Conservation (phyloP, 345 rosid species). For the Trapa incisa region DNA sequence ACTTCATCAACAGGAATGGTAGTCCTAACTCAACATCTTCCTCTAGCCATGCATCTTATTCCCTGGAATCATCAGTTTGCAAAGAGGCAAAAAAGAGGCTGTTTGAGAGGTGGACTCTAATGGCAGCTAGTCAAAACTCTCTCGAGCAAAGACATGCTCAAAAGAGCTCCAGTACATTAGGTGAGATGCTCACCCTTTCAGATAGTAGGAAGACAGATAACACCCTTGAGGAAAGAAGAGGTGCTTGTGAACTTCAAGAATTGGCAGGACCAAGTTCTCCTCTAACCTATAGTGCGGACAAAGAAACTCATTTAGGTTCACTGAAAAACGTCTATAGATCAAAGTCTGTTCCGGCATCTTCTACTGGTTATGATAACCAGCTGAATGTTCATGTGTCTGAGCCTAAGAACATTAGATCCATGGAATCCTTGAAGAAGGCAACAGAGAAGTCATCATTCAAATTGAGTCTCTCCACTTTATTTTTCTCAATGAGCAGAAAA, state of each 20-base stretch:
- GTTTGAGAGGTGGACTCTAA: slow-evolving; percentile 95
- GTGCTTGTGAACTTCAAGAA: slow-evolving; percentile 26
- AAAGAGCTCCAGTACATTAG: slow-evolving; percentile 68
- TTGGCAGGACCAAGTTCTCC: slow-evolving; percentile 41
- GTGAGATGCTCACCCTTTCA: slow-evolving; percentile 91
- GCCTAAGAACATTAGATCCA: slow-evolving; percentile 25
- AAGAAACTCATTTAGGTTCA: slow-evolving; percentile 28
- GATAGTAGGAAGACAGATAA: slow-evolving; percentile 29
- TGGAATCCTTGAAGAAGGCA: slow-evolving; percentile 42
- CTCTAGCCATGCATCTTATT: slow-evolving; percentile 54
- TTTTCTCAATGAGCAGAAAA: slow-evolving; percentile 66
- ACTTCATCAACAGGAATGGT: slow-evolving; percentile 51
- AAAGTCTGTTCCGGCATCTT: slow-evolving; percentile 65
- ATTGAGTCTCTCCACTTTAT: slow-evolving; percentile 65
- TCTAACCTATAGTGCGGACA: slow-evolving; percentile 25
- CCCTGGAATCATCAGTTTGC: slow-evolving; percentile 87
- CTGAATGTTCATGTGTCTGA: slow-evolving; percentile 35
- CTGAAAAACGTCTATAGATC: slow-evolving; percentile 56
- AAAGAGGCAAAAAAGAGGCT: slow-evolving; percentile 65
- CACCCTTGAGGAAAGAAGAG: slow-evolving; percentile 25
- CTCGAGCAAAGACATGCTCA: slow-evolving; percentile 33
- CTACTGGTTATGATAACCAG: slow-evolving; percentile 26
- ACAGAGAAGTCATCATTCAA: slow-evolving; percentile 50
- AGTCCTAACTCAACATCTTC: slow-evolving; percentile 61
- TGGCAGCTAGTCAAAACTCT: slow-evolving; percentile 53